These are phyloP conservation scores for Cudoniella acicularis DNA, from an alignment of 495 filamentous ascomycete genomes.

Conservation along the genomic window DNA sequence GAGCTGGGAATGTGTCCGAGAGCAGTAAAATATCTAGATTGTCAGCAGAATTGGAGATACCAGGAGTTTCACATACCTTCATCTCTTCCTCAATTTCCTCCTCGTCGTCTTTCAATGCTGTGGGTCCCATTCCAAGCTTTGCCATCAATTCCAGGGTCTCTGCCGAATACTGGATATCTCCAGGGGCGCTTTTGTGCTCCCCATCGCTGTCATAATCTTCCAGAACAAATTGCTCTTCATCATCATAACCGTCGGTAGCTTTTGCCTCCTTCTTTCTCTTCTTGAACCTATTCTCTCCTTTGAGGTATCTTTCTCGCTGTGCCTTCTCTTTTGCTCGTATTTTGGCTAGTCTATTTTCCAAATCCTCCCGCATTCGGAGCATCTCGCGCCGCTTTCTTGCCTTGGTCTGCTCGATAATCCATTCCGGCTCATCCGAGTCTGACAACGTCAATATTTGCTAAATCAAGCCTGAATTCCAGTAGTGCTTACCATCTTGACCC, in stretches of 20 bases:
- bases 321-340: constrained; percentile 66
- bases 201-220: constrained; percentile 79
- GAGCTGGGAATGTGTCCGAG: constrained; percentile 91
- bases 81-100: constrained; percentile 55
- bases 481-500: constrained; percentile 29
- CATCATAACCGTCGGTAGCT: constrained; percentile 36
- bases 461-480: too few species aligned
- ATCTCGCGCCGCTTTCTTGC: constrained; percentile 64
- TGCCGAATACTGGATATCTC: constrained; percentile 42
- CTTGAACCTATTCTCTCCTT: constrained; percentile 46
- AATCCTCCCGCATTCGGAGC: constrained; percentile 59
- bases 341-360: constrained; percentile 65
- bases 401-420: constrained; percentile 77
- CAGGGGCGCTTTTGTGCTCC: constrained; percentile 30
- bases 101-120: constrained; percentile 30
- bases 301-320: constrained; percentile 43
- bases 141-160: constrained; percentile 63
- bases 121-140: constrained; percentile 41
- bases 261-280: constrained; percentile 34
- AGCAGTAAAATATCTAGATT: constrained; percentile 79
- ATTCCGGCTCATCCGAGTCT: constrained; percentile 78
- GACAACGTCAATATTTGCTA: too few species aligned
- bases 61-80: constrained; percentile 44
- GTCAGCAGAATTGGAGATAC: not conserved
- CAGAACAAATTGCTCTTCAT: constrained; percentile 71